Evolutionary conservation across 768 basidiomycete species (phyloP), one percentile per base, ranked within the genome.

Genomic region (Pulveroboletus sp.): DNA sequence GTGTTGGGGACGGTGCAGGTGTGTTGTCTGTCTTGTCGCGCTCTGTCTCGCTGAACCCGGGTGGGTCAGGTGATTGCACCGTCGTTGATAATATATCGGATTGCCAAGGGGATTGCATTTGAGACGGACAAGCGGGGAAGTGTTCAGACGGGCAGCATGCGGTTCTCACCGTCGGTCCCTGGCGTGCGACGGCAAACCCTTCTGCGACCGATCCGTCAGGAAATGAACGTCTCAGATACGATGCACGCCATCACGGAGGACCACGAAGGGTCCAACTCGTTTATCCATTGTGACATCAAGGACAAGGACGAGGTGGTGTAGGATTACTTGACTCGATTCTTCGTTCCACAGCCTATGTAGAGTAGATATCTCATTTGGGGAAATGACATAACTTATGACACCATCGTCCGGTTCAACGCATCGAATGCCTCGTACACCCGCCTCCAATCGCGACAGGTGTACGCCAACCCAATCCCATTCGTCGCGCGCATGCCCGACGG

Each of bases 1-100:
- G 51, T 62, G 29, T 17, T 58, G 43, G 59, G 61, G 3, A 47
- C n/a, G 1, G 16, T 62, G 11, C 61, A 61, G 61, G 60, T 61
- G 12, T 3, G 47, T 33, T 1, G 1, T 7, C 7, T 1, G 19
- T 16, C 31, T 16, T 21, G 13, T 24, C 12, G 38, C 5, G n/a
- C n/a, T n/a, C n/a, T n/a, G n/a, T n/a, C n/a, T n/a, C 11, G 7
- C 0, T 13, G 8, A 5, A 14, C n/a, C n/a, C n/a, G n/a, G n/a
- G n/a, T n/a, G n/a, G n/a, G n/a, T n/a, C 9, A 50, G 49, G 42
- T 45, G 3, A 40, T 63, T 7, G 52, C 60, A 1, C 58, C 60
- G 0, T 19, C 55, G 24, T 23, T 63, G 38, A 62, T 61, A 33
- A 50, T 62, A 2, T 49, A 61, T 34, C 58, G 61, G 4, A 62